Evolutionary conservation across 371 early-diverging fungal genomes (phyloP), one percentile per base, ranked within the genome.

Genomic region (Mucor sp.): DNA sequence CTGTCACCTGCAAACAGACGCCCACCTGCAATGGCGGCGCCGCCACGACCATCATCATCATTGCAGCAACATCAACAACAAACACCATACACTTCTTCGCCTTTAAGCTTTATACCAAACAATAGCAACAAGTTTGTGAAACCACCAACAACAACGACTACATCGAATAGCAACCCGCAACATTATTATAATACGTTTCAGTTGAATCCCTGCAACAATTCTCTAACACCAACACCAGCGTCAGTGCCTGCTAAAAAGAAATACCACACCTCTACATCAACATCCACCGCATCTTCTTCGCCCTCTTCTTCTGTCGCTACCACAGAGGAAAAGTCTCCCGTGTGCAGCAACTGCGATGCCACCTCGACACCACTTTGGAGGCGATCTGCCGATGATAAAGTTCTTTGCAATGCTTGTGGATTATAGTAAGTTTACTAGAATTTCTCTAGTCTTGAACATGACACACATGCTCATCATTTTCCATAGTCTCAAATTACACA

Each of bases 391-490:
- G 82, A 93, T 60, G 95, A 94, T 56, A 88, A 94, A 60, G 72
- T 90, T 3, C 81, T 98, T 17, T 99, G 99, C 83, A 99, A 98
- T 79, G 97, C 99, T 17, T 99, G 99, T 70, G 98, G 98, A 0
- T 80, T 99, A 33, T 99, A 97, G 83, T 82, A 80, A 71, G 82
- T 71, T 23, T 53, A 39, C 14, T n/a, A n/a, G n/a, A n/a, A n/a
- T n/a, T 21, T 47, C 7, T 33, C 7, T 33, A 1, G 3, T 7
- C 47, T 19, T 37, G 37, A 30, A 30, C 30, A 30, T 30, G 67
- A 30, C 30, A 30, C 6, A 65, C 9, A 56, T 30, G 2, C 6
- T 69, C 19, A 60, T 4, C 2, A 1, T 14, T 2, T 8, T 1
- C 11, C 0, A 37, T 17, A 63, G 63, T 27, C 39, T 63, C 0